Percentiles rank a stretch among this genome's conserved stretches.
These are phyloP conservation scores for Starmerella powellii DNA, from an alignment of 805 yeast genomes.

Conservation along the genomic window DNA sequence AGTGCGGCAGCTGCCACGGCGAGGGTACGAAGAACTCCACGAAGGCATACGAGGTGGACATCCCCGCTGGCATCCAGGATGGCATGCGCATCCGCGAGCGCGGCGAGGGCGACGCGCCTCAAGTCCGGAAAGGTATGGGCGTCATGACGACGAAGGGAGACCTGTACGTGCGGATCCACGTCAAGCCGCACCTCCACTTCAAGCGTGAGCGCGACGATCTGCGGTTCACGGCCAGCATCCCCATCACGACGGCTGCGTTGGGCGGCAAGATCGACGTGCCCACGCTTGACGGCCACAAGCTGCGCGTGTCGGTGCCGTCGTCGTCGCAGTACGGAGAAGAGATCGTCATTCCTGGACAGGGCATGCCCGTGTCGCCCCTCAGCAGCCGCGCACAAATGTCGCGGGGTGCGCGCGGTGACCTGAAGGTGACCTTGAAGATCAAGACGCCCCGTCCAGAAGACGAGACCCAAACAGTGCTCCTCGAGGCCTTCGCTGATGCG, in stretches of 20 bases:
- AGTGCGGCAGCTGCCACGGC: constrained; percentile 75
- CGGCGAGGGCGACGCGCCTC: constrained; percentile 86
- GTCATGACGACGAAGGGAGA: constrained; percentile 61
- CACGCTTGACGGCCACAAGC: constrained; percentile 57
- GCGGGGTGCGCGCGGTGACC: constrained; percentile 57
- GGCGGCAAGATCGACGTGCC: constrained; percentile 92
- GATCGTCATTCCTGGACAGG: constrained; percentile 71
- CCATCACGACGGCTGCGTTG: constrained; percentile 90
- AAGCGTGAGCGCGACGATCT: constrained; percentile 56
- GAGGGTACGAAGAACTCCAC: constrained; percentile 64
- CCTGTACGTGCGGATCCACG: constrained; percentile 67
- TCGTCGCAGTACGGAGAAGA: constrained; percentile 72
- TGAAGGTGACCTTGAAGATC: constrained; percentile 63
- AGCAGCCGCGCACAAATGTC: constrained; percentile 9
- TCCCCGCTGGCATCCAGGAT: constrained; percentile 81
- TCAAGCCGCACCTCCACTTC: constrained; percentile 62
- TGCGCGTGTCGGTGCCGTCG: constrained; percentile 67
- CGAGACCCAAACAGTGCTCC: constrained; percentile 72
- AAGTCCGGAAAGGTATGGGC: constrained; percentile 58
- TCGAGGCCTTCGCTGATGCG: constrained; percentile 92
- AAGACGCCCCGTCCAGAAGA: constrained; percentile 62
- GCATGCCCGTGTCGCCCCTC: constrained; percentile 47
- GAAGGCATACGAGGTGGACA: constrained; percentile 64
- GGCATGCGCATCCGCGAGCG: constrained; percentile 75
- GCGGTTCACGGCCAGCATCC: constrained; percentile 51